Base-by-base conservation (phyloP, 2,329 filamentous ascomycete genomes). In the Beauveria brongniartii region DNA sequence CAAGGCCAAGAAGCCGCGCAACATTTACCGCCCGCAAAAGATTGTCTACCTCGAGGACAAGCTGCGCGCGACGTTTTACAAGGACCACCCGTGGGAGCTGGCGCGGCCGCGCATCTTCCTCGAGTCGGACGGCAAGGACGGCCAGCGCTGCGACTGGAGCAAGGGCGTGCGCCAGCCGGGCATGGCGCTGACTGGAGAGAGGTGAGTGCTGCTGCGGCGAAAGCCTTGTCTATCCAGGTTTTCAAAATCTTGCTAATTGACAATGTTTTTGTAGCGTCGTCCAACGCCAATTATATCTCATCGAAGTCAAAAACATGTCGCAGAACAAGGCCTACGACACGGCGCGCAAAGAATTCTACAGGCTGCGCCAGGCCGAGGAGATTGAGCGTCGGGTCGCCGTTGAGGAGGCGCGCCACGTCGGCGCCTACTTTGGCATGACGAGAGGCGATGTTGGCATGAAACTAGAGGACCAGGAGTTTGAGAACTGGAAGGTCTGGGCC, bases 71-170 rank as follows among this genome's bases (percentile, higher is more conserved):
- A 84, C 87, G 30, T 99, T 97, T 77, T 99, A 90, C 78, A 85
- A 82, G 69, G 93, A 99, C 73, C 94, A 99, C 72, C 94, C 94
- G 5, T 99, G 94, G 94, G 94, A 99, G 76, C 78, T 99, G 70
- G 94, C 94, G 20, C 83, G 93, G 64, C 94, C 94, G 59, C 83
- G 91, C 67, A 81, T 96, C 62, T 79, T 99, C 52, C 77, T 97
- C 10, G 94, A 99, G 76, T 80, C 86, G 67, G 89, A 93, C 69
- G 94, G 94, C 58, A 89, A 88, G 71, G 93, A 99, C 70, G 80
- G 84, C 56, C 84, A 88, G 72, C 79, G 77, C 59, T 86, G 85
- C 68, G 85, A 97, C 73, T 97, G 93, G 93, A 89, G 87, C 67
- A 86, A 75, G 68, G 84, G 81, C 26, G 74, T 96, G 67, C 78